Conservation (phyloP, 495 filamentous ascomycete genomes). For the Penicillium turbatum region DNA sequence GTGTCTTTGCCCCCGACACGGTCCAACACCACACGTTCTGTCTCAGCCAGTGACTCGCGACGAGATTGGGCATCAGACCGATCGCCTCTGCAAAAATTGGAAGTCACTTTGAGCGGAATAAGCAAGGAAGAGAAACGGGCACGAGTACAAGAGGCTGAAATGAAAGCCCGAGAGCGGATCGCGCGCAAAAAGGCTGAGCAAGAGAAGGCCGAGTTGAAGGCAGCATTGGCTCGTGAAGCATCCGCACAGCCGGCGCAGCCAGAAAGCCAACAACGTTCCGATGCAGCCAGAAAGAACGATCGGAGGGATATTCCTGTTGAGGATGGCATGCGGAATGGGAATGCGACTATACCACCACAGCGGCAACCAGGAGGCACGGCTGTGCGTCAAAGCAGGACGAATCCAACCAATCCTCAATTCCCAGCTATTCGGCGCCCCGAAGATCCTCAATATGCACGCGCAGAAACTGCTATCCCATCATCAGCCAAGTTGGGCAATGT, state of each 20-base stretch:
- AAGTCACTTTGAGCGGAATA: slow-evolving; percentile 79
- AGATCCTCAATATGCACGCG: slow-evolving; percentile 17
- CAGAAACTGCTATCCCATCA: slow-evolving; percentile 9
- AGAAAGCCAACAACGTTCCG: slow-evolving; percentile 1
- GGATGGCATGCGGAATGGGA: neutral
- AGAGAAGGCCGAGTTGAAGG: slow-evolving; percentile 17
- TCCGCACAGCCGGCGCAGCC: neutral
- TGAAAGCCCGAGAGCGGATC: slow-evolving; percentile 48
- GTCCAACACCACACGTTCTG: slow-evolving; percentile 37
- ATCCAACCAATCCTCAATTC: slow-evolving; percentile 19
- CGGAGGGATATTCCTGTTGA: slow-evolving; percentile 3
- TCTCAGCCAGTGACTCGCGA: slow-evolving; percentile 29
- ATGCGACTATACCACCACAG: neutral
- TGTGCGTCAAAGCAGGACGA: slow-evolving; percentile 17
- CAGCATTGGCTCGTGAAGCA: slow-evolving; percentile 8
- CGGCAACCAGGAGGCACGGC: slow-evolving; percentile 7
- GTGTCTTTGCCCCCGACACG: slow-evolving; percentile 23
- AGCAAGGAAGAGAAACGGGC: slow-evolving; percentile 89
- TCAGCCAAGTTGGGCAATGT: slow-evolving; percentile 23
- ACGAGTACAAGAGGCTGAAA: slow-evolving; percentile 73
- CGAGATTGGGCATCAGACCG: slow-evolving; percentile 65
- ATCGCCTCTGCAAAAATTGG: slow-evolving; percentile 88
- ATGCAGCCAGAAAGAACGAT: neutral
- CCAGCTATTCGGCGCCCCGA: slow-evolving; percentile 12
- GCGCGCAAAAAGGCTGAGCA: slow-evolving; percentile 30